Conservation (phyloP, 352 stramenopile genomes). For the Phytophthora gonapodyides region DNA sequence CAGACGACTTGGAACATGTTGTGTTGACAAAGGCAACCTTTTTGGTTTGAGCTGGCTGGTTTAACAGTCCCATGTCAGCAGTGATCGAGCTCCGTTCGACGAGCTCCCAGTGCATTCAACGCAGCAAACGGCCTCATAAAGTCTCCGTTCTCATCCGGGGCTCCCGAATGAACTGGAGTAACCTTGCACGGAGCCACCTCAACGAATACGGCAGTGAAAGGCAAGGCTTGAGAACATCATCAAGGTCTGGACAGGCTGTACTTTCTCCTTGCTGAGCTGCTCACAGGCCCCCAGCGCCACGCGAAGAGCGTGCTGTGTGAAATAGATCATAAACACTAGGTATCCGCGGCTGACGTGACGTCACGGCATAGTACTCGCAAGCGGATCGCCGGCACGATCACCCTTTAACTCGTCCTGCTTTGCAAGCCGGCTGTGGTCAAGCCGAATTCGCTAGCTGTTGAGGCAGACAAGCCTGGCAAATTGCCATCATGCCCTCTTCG, state of each 20-base stretch:
- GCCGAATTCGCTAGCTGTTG: neutral
- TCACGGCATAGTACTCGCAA: neutral
- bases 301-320: neutral
- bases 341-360: neutral
- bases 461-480: constrained; percentile 7
- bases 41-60: too few species aligned
- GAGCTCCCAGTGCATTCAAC: neutral
- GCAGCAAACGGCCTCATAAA: neutral
- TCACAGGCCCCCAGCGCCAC: neutral
- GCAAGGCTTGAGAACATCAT: constrained; percentile 10
- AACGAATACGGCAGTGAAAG: neutral
- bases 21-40: too few species aligned
- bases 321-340: constrained; percentile 3
- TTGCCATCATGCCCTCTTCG: neutral
- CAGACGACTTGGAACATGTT: too few species aligned
- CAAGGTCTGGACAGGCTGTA: constrained; percentile 3
- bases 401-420: too few species aligned
- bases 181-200: too few species aligned
- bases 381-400: too few species aligned
- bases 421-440: too few species aligned
- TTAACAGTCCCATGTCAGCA: too few species aligned
- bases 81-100: too few species aligned
- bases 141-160: too few species aligned
- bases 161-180: too few species aligned
- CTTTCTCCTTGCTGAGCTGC: constrained; percentile 2